Evolutionary conservation across 2,329 filamentous ascomycete species (phyloP), one percentile per base, ranked within the genome.

Genomic region (Cytospora leucostoma): DNA sequence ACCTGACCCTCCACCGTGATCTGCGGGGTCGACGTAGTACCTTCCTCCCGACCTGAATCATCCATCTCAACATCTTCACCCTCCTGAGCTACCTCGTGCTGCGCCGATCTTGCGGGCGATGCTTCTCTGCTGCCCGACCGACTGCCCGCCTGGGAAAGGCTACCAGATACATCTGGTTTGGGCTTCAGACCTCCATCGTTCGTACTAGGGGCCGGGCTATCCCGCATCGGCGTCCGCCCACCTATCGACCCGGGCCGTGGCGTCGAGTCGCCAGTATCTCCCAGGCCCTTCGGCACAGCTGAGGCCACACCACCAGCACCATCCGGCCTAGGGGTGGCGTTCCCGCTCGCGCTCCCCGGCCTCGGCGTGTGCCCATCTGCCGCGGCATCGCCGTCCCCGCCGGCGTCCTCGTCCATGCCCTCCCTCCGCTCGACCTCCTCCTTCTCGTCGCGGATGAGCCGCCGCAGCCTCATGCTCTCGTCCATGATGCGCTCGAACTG

Each of bases 401-500:
- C 81, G 6, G 78, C 83, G 55, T 87, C 88, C 67, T 87, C 87
- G 62, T 86, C 84, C 86, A 92, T 92, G 35, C 92, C 92, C 75
- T 96, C 92, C 61, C 92, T 85, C 50, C 92, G 82, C 76, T 97
- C 93, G 0, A 95, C 91, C 76, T 97, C 93, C 74, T 97, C 93
- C 78, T 97, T 96, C 80, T 97, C 94, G 71, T 97, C 93, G 65
- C 93, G 88, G 71, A 98, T 97, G 74, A 96, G 82, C 56, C 91
- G 84, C 63, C 93, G 82, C 74, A 98, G 83, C 67, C 91, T 83
- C 84, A 91, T 90, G n/a, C 92, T 92, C 78, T 97, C 94, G 65
- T 93, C 91, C 73, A 97, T 91, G 71, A 98, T 93, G 62, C 87
- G 84, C 63, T 89, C 91, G 75, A 97, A 97, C 76, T 97, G 92